Evolutionary conservation across 441 rosid genomes (phyloP), one percentile per base, ranked within the genome.

Genomic region (Jatropha multifida): DNA sequence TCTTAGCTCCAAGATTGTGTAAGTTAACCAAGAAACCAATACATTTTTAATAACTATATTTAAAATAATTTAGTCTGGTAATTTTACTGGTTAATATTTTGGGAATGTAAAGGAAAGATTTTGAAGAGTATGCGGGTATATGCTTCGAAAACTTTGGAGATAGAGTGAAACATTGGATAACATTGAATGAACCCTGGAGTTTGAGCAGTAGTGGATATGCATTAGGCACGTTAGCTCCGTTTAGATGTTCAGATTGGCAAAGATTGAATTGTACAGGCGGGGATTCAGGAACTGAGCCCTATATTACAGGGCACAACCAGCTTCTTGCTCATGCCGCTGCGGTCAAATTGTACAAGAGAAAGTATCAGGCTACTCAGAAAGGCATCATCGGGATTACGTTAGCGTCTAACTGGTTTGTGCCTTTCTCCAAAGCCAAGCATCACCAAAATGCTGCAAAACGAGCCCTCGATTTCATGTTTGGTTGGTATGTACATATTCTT

Each of bases 281-380:
- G 4, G 83, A 93, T 83, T 90, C 95, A 5, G 81, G 79, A 4
- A 74, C 55, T 0, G 98, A 93, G 69, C 97, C 97, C 0, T 93
- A 93, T 73, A 8, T 56, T 9, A 89, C 80, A 7, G 67, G 80
- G 1, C 97, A 88, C 67, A 8, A 90, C 71, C 86, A 76, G 49
- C 86, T 93, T 70, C 97, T 93, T 69, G 84, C 97, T 65, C 97
- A 91, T 82, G 95, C 90, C 10, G 77, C 88, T 51, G 90, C 82
- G 2, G 92, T 85, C 0, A 78, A 85, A n/a, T 72, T 89, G n/a
- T 86, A 91, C 73, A 85, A 49, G 27, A 60, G 81, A 0, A 46
- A 85, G 72, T 82, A 83, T 54, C 83, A 87, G 83, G 83, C 20
- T 1, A 32, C 32, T 59, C 88, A 86, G 56, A 87, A 86, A 40